Evolutionary conservation across 768 basidiomycete genomes (phyloP).

Genomic region (Kwoniella bestiolae): DNA sequence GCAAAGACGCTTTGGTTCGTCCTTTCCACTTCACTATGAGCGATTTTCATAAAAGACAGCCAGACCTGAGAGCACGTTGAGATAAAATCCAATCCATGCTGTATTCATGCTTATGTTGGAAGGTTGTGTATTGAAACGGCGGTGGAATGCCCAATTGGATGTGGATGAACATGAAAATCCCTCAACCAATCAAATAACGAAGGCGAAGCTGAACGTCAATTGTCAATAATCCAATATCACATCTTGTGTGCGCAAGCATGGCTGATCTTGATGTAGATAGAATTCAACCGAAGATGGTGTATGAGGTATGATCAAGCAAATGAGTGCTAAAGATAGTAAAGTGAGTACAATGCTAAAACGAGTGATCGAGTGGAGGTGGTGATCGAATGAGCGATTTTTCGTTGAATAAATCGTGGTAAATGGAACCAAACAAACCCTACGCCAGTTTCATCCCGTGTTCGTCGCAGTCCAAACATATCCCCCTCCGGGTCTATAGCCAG

Average conservation of each 20-base stretch:
- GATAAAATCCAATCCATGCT: neutral
- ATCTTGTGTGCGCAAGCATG: neutral
- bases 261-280: neutral
- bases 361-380: no score
- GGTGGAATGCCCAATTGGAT: neutral
- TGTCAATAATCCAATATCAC: neutral
- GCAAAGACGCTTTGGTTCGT: neutral
- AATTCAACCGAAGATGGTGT: no score
- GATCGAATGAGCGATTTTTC: neutral
- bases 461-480: no score
- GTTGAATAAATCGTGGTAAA: neutral
- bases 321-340: neutral
- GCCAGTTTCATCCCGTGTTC: no score
- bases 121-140: neutral
- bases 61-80: neutral
- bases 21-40: neutral
- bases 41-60: slow-evolving; percentile 10
- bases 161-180: neutral
- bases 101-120: neutral
- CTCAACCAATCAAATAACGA: neutral
- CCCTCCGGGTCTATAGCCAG: neutral
- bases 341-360: no score
- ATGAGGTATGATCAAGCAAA: neutral
- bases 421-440: slow-evolving; percentile 13
- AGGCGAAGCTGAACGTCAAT: no score